Evolutionary conservation across 1,284 basidiomycete genomes (phyloP).

Genomic region (Dichomitus squalens): DNA sequence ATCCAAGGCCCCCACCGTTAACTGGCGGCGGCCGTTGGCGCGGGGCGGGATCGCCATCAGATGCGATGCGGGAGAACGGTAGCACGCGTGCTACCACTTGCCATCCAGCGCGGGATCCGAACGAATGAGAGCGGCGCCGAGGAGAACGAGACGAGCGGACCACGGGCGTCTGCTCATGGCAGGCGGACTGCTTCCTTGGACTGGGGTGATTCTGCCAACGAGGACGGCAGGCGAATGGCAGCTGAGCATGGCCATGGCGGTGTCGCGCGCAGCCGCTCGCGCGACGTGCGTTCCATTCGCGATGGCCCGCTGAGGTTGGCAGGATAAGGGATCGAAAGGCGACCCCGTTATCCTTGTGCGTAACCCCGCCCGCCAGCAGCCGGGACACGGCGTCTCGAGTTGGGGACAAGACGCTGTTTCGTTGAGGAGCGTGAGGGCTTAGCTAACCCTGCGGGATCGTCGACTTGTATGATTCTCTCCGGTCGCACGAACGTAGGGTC

Average conservation of each 20-base stretch:
- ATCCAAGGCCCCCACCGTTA: too few relatives aligned
- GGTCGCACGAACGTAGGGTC: neutral
- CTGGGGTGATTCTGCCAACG: too few relatives aligned
- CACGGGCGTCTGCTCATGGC: neutral
- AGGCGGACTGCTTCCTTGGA: neutral
- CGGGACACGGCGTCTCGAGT: too few relatives aligned
- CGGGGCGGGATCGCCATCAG: constrained; percentile 2
- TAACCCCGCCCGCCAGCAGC: too few relatives aligned
- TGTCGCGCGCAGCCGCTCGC: neutral
- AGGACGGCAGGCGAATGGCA: too few relatives aligned
- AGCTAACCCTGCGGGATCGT: neutral
- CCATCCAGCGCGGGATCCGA: neutral
- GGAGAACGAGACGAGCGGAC: neutral
- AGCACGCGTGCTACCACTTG: neutral
- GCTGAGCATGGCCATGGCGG: neutral
- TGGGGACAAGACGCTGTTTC: neutral
- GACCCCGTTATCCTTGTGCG: neutral
- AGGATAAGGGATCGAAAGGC: neutral
- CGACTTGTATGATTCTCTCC: neutral
- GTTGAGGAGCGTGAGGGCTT: neutral
- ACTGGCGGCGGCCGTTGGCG: neutral
- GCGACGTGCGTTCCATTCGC: neutral
- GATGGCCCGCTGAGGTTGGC: neutral
- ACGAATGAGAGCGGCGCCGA: neutral
- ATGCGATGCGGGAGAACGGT: neutral